A percentile compares a stretch with the other conserved stretches of the same genome.
Evolutionary conservation across 192 early-diverging fungal species (phyloP).

Genomic region (Rhizophagus sp.): DNA sequence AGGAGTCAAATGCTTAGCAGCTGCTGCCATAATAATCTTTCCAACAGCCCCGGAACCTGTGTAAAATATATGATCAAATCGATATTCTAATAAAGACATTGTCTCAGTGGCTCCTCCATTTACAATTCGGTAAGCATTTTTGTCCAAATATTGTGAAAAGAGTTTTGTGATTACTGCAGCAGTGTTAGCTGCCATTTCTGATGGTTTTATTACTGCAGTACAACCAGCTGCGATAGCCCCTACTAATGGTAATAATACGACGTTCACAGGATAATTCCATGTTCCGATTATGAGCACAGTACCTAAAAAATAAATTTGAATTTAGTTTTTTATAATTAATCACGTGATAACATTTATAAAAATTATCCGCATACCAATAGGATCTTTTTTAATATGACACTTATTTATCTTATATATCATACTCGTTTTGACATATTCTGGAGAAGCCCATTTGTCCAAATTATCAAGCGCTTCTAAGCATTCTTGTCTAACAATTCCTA

Average conservation of each 20-base stretch:
- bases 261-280: slow-evolving; percentile 60
- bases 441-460: slow-evolving; percentile 58
- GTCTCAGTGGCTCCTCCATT: slow-evolving; percentile 78
- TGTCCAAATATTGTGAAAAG: slow-evolving; percentile 79
- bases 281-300: slow-evolving; percentile 46
- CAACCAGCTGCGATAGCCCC: slow-evolving; percentile 92
- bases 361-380: slow-evolving; percentile 54
- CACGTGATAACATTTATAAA: not conserved
- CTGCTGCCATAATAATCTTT: slow-evolving; percentile 80
- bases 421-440: slow-evolving; percentile 43
- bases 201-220: slow-evolving; percentile 80
- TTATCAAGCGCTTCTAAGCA: slow-evolving; percentile 52
- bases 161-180: slow-evolving; percentile 62
- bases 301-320: slow-evolving; percentile 16
- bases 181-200: slow-evolving; percentile 72
- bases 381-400: slow-evolving; percentile 65
- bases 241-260: slow-evolving; percentile 71
- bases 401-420: slow-evolving; percentile 49
- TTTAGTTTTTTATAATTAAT: not conserved
- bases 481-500: slow-evolving; percentile 49
- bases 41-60: slow-evolving; percentile 85
- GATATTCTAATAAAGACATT: slow-evolving; percentile 68
- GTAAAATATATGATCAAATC: slow-evolving; percentile 92
- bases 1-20: slow-evolving; percentile 83
- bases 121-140: slow-evolving; percentile 61